Evolutionary conservation across 31 red algal species (phyloP).

Genomic region (Pterothamnion heteromorphum): DNA sequence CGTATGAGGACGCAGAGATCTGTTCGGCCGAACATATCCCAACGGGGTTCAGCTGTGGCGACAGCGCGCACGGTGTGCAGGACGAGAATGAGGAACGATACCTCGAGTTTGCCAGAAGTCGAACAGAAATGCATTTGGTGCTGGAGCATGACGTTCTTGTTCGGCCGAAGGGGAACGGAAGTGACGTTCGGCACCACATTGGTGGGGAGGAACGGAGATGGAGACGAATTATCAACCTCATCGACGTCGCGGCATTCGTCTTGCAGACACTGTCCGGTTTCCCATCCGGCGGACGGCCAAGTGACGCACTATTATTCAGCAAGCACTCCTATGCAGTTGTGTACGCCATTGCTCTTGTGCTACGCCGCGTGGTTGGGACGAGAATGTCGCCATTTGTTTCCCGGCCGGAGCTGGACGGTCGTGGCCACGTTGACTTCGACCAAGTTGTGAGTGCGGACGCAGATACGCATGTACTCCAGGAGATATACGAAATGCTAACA

Average conservation of each 20-base stretch:
- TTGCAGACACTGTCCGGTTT: background rate
- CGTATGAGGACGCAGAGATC: background rate
- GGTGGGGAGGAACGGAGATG: background rate
- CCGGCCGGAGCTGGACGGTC: background rate
- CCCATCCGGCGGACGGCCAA: background rate
- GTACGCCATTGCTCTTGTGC: background rate
- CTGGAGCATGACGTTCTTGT: too few relatives aligned
- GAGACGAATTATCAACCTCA: background rate
- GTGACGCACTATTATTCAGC: background rate
- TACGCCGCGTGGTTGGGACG: background rate
- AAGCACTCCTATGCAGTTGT: slow-evolving; percentile 2
- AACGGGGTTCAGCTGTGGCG: background rate
- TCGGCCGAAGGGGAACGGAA: too few relatives aligned
- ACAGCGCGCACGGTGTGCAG: background rate
- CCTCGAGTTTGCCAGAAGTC: too few relatives aligned
- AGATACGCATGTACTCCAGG: background rate
- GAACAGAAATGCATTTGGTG: too few relatives aligned
- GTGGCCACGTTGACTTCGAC: background rate
- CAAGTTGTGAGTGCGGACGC: background rate
- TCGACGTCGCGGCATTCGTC: background rate
- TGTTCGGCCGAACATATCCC: background rate
- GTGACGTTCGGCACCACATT: too few relatives aligned
- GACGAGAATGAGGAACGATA: background rate
- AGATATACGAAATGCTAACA: background rate
- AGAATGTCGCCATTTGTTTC: background rate